Evolutionary conservation across 2,329 filamentous ascomycete species (phyloP), one percentile per base, ranked within the genome.

Genomic region (Fusarium sp.): DNA sequence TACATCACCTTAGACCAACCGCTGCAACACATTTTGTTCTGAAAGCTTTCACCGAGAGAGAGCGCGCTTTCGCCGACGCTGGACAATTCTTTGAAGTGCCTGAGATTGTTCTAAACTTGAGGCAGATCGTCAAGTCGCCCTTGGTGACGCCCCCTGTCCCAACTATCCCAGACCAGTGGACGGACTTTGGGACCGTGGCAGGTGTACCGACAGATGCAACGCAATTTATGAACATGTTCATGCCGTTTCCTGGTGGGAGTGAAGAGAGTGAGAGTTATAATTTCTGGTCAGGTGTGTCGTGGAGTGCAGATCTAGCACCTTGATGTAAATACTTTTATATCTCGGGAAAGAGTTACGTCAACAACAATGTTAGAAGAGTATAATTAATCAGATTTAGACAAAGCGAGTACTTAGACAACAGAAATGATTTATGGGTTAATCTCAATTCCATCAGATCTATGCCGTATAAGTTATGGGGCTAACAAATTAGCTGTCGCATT

Each of bases 351-450:
- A 27, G 27, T 27, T 7, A 7, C 6, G 27, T 27, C 27, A 7
- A 27, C 6, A 27, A 27, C 27, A 27, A 27, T 7, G 5, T 27
- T 7, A 7, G 6, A 27, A 7, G 4, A 27, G 7, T 27, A 5
- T 10, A 2, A 6, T n/a, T 17, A 4, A 12, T 11, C 5, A 5
- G 17, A 12, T 12, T 1, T 6, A 8, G 7, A 17, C 0, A 9
- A 17, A 9, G 7, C 0, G 0, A 4, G 4, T 13, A 12, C 7
- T 10, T 25, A 1, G 7, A 1, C 4, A 14, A 27, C 4, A 0
- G 6, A 22, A 49, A 1, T 2, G 7, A 8, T 8, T 6, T 0
- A 14, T 10, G 27, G 4, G 3, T 8, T 22, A 9, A 7, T 22
- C 45, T 17, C n/a, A 13, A 31, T 9, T 22, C 14, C 18, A 18